Percentiles rank a stretch among this genome's conserved stretches.
Conservation (phyloP, 164 flowering plant genomes). For the Umbilicus rupestris region DNA sequence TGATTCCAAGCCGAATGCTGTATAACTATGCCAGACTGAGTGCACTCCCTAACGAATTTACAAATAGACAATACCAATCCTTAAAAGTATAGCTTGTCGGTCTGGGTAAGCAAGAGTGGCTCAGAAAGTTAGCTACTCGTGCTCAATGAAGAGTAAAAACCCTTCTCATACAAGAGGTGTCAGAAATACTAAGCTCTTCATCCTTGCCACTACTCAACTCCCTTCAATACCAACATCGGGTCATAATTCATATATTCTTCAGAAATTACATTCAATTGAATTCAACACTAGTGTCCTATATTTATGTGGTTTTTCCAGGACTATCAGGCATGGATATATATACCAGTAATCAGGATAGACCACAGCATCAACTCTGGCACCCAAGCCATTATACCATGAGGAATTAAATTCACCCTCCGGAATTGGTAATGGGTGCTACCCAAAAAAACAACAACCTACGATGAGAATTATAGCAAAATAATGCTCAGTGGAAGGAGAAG, state of each 20-base stretch:
- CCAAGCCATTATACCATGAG: conserved; percentile 65
- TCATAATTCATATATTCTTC: too few species aligned
- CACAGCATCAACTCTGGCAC: conserved; percentile 36
- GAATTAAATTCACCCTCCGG: conserved; percentile 38
- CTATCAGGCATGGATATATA: conserved; percentile 26
- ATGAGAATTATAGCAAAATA: too few species aligned
- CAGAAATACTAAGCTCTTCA: not conserved
- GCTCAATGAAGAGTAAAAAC: not conserved
- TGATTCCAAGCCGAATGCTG: too few species aligned
- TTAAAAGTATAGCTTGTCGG: too few species aligned
- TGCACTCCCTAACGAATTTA: too few species aligned
- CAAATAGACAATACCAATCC: too few species aligned
- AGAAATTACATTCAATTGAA: too few species aligned
- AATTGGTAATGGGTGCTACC: conserved; percentile 69
- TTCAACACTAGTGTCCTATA: not conserved
- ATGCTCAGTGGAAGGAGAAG: conserved; percentile 74
- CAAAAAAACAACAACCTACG: not conserved
- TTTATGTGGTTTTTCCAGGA: conserved; percentile 72
- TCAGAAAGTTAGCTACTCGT: not conserved
- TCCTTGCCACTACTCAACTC: too few species aligned
- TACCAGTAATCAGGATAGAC: conserved; percentile 61
- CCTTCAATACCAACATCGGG: too few species aligned
- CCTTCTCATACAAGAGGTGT: conserved; percentile 7
- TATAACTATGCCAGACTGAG: too few species aligned
- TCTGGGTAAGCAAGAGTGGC: not conserved